phyloP scores from a whole-genome alignment of 257 asterid genomes.

The Solanum tacnaense region DNA sequence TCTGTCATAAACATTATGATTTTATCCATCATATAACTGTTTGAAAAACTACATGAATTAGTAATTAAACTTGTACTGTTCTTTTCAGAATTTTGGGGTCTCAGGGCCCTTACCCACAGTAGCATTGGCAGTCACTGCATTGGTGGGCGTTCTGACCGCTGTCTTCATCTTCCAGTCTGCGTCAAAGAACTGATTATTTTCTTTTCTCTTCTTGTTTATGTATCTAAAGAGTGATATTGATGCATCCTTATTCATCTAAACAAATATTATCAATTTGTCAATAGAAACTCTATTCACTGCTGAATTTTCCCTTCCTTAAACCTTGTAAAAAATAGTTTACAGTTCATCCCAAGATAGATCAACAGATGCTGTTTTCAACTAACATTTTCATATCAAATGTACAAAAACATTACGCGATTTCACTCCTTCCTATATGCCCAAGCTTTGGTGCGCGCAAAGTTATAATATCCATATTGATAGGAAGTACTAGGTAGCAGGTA shows the following conservation, averaged over 20 bases:
- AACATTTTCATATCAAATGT: not conserved
- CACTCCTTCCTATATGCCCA: too few species aligned
- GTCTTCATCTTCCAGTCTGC: conserved; percentile 89
- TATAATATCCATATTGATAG: not conserved
- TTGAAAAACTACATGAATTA: not conserved
- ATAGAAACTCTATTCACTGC: not conserved
- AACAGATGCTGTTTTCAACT: not conserved
- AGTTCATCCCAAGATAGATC: not conserved
- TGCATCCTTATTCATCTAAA: not conserved
- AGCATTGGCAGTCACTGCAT: conserved; percentile 58
- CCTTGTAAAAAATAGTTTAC: not conserved
- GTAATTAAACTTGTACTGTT: not conserved
- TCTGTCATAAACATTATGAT: not conserved
- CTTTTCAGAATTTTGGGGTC: conserved; percentile 38
- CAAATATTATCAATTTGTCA: not conserved
- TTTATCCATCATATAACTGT: not conserved
- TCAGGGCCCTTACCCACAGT: conserved; percentile 30
- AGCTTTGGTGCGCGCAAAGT: not conserved
- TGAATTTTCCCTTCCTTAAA: not conserved
- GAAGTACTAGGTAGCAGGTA: not conserved
- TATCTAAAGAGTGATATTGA: not conserved
- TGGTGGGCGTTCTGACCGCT: conserved; percentile 73
- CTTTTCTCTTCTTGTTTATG: not conserved
- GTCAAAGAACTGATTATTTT: conserved; percentile 36
- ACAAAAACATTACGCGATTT: not conserved